phyloP scores from a whole-genome alignment of 306 rosid genomes.

The Vigna reflexopilosa region DNA sequence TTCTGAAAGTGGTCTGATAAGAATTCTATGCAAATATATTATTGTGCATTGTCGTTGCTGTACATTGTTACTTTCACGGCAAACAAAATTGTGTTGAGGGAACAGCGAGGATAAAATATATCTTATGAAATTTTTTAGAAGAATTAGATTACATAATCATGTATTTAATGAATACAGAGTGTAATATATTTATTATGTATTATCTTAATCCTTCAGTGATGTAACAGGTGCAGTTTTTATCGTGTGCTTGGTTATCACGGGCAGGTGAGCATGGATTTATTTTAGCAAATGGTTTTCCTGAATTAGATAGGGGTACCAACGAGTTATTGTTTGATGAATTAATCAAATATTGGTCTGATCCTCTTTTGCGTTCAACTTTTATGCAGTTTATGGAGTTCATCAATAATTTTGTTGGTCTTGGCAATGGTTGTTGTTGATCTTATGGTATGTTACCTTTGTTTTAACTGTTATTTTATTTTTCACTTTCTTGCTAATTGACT shows the following conservation, averaged over 20 bases:
- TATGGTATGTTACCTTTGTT: constrained; percentile 65
- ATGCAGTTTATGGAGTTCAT: constrained; percentile 93
- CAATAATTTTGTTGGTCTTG: constrained; percentile 89
- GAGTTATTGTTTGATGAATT: constrained; percentile 34
- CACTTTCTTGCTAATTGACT: constrained; percentile 30
- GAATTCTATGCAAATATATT: constrained; percentile 27
- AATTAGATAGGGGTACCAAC: constrained; percentile 28
- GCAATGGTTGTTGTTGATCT: constrained; percentile 93
- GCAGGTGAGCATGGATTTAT: constrained; percentile 71
- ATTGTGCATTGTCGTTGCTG: background rate
- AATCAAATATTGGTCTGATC: constrained; percentile 39
- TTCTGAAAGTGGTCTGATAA: constrained; percentile 20
- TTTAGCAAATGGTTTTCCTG: constrained; percentile 39
- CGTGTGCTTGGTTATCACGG: constrained; percentile 84
- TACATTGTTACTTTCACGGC: constrained; percentile 18
- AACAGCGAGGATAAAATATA: background rate
- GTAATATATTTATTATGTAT: constrained; percentile 25
- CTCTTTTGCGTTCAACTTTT: constrained; percentile 41
- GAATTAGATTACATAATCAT: constrained; percentile 28
- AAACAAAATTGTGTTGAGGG: constrained; percentile 6
- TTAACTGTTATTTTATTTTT: constrained; percentile 16
- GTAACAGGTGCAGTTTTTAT: constrained; percentile 96
- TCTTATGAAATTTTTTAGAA: constrained; percentile 25
- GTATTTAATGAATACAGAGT: constrained; percentile 8
- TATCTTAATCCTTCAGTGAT: constrained; percentile 49